Conservation (phyloP, 2,329 filamentous ascomycete genomes). For the Exophiala dermatitidis region DNA sequence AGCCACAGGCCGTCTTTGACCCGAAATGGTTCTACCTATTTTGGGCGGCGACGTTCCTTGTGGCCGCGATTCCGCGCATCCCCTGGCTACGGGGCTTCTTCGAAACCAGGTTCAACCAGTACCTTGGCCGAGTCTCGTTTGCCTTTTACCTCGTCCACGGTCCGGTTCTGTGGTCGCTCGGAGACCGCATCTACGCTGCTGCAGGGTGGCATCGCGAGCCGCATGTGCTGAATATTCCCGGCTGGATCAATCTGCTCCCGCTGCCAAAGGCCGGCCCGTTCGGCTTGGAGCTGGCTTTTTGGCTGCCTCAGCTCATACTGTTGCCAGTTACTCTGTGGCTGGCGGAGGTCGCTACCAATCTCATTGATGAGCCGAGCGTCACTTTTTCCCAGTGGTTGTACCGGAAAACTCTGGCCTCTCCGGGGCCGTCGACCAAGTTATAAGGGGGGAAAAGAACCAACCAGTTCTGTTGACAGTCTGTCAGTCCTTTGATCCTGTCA, state of each 20-base stretch:
- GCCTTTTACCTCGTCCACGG: conserved; percentile 45
- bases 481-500: no score
- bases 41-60: conserved; percentile 51
- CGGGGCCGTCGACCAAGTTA: background rate
- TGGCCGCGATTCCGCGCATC: conserved; percentile 53
- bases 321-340: conserved; percentile 54
- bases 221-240: conserved; percentile 46
- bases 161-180: conserved; percentile 45
- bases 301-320: conserved; percentile 54
- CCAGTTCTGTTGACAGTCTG: no score
- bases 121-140: conserved; percentile 43
- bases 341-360: conserved; percentile 50
- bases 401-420: conserved; percentile 33
- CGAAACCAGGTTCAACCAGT: conserved; percentile 38
- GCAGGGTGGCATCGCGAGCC: conserved; percentile 49
- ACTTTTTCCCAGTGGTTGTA: conserved; percentile 54
- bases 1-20: conserved; percentile 59
- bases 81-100: conserved; percentile 46
- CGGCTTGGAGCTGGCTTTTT: conserved; percentile 55
- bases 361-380: conserved; percentile 56
- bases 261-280: conserved; percentile 51
- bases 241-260: conserved; percentile 52
- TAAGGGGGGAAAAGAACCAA: background rate
- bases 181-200: conserved; percentile 57
- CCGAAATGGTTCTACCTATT: conserved; percentile 64